phyloP scores from a whole-genome alignment of 352 stramenopile species.

The Peronospora farinosa region DNA sequence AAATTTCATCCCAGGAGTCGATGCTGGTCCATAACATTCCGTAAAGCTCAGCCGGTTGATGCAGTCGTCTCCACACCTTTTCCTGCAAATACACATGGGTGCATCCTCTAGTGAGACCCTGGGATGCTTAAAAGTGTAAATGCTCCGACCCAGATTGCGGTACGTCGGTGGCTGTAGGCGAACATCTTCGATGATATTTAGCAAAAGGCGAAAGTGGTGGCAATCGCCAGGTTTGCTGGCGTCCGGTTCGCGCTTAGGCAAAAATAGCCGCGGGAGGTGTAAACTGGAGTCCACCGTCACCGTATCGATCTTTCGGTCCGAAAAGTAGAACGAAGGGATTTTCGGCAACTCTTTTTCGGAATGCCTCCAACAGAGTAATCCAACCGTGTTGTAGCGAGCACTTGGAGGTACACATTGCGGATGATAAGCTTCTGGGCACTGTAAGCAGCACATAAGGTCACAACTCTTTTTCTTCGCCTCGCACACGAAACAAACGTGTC shows the following conservation, averaged over 20 bases:
- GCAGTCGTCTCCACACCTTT: conserved; percentile 86
- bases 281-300: conserved; percentile 75
- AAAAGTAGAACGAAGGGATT: conserved; percentile 69
- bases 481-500: conserved; percentile 76
- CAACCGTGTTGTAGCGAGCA: conserved; percentile 89
- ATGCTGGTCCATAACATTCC: conserved; percentile 85
- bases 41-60: conserved; percentile 90
- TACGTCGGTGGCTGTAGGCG: conserved; percentile 69
- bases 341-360: conserved; percentile 60
- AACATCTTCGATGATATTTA: conserved; percentile 65
- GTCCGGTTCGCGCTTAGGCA: conserved; percentile 60
- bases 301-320: conserved; percentile 51
- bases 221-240: conserved; percentile 40
- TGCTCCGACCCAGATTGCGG: conserved; percentile 65
- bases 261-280: conserved; percentile 70
- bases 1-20: conserved; percentile 50
- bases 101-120: conserved; percentile 72
- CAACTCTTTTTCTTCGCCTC: conserved; percentile 66
- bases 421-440: conserved; percentile 90
- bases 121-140: conserved; percentile 83
- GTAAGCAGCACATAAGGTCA: conserved; percentile 87
- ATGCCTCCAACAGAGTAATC: conserved; percentile 88
- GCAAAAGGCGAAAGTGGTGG: conserved; percentile 76
- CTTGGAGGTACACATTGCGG: conserved; percentile 88
- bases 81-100: conserved; percentile 73